Evolutionary conservation across 306 rosid species (phyloP).

Genomic region (Erythrophleum fordii): DNA sequence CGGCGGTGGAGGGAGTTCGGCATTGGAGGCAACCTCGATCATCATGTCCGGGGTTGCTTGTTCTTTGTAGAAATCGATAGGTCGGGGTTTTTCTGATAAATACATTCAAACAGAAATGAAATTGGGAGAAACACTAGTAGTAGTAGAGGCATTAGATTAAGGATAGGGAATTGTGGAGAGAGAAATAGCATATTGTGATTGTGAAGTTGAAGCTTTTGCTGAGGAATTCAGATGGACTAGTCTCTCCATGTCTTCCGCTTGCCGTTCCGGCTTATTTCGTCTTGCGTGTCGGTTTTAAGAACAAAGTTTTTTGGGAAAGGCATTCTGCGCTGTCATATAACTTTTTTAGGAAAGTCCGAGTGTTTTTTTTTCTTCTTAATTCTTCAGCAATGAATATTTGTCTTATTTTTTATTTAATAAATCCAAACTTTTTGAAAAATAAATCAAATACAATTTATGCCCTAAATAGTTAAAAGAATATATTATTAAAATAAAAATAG

Average conservation of each 20-base stretch:
- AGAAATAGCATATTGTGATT: too few relatives aligned
- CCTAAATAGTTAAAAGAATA: too few relatives aligned
- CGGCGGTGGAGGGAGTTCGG: slow-evolving; percentile 42
- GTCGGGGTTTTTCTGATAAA: slow-evolving; percentile 73
- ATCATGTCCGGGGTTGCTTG: slow-evolving; percentile 68
- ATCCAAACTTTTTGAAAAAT: too few relatives aligned
- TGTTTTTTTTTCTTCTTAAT: too few relatives aligned
- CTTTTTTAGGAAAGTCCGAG: too few relatives aligned
- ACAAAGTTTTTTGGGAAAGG: neutral
- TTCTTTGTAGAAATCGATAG: slow-evolving; percentile 75
- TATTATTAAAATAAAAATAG: too few relatives aligned
- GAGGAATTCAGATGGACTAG: neutral
- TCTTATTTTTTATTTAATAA: too few relatives aligned
- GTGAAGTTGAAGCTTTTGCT: neutral
- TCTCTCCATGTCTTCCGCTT: slow-evolving; percentile 2
- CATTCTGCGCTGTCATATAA: too few relatives aligned
- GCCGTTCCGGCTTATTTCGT: neutral
- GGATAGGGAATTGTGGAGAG: neutral
- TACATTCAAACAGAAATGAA: slow-evolving; percentile 51
- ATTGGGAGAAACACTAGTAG: neutral
- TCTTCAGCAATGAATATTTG: too few relatives aligned
- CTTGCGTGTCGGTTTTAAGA: neutral
- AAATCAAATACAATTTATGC: too few relatives aligned
- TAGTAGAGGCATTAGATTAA: neutral
- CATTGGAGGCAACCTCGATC: slow-evolving; percentile 69